Percentiles rank a stretch among this genome's conserved stretches.
Conservation (phyloP, 225 moss, liverwort and hornwort species). For the Marchantia paleacea region DNA sequence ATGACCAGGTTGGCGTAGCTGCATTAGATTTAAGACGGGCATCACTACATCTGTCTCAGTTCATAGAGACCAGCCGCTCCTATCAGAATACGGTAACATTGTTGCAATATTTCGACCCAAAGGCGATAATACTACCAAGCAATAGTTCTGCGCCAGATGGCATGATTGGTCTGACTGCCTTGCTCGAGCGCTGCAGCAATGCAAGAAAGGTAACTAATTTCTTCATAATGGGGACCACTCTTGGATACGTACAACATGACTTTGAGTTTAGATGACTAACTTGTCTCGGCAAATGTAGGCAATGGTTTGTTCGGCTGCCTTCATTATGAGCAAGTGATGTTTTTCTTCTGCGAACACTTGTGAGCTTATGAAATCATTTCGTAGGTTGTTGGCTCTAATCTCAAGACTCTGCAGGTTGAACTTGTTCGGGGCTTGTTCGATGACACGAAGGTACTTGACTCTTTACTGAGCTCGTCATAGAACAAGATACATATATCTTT, state of each 20-base stretch:
- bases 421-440: constrained; percentile 74
- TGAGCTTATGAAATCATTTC: neutral
- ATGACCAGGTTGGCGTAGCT: constrained; percentile 73
- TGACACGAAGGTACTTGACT: constrained; percentile 66
- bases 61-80: constrained; percentile 87
- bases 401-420: constrained; percentile 47
- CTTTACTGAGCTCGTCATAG: too few relatives aligned
- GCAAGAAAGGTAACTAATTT: constrained; percentile 57
- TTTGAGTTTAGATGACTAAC: too few relatives aligned
- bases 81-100: constrained; percentile 82
- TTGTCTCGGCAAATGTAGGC: too few relatives aligned
- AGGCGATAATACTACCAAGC: constrained; percentile 47
- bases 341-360: neutral
- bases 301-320: too few relatives aligned
- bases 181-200: constrained; percentile 57
- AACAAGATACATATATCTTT: too few relatives aligned
- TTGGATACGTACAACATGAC: neutral
- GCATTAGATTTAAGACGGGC: constrained; percentile 82
- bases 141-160: constrained; percentile 48
- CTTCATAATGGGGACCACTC: neutral
- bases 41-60: constrained; percentile 80
- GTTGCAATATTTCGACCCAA: constrained; percentile 62
- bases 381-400: neutral
- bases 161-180: constrained; percentile 58
- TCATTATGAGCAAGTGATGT: too few relatives aligned